Conservation (phyloP, 176 grass and related monocot genomes). For the Bothriochloa decipiens region DNA sequence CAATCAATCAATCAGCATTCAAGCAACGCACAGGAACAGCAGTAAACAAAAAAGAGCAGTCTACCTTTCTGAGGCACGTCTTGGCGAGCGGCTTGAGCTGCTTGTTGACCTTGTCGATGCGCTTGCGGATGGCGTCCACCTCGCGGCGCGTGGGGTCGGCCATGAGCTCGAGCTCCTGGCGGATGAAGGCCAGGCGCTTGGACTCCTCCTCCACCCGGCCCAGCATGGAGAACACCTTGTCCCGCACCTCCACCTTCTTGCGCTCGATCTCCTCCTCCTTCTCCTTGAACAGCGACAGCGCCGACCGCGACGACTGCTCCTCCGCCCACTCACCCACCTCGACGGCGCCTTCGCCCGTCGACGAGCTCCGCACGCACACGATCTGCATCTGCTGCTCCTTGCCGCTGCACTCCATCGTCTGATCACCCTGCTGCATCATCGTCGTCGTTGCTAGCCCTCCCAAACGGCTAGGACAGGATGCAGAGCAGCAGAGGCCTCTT, state of each 20-base stretch:
- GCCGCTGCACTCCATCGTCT: constrained; percentile 47
- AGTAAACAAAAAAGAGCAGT: no score
- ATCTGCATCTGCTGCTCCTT: constrained; percentile 80
- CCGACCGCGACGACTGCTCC: constrained; percentile 50
- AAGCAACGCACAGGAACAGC: no score
- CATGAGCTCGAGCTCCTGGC: constrained; percentile 86
- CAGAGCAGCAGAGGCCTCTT: not conserved
- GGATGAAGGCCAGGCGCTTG: constrained; percentile 71
- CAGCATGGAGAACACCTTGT: constrained; percentile 74
- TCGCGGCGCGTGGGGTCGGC: constrained; percentile 80
- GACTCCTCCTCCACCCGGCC: constrained; percentile 80
- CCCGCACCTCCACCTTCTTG: constrained; percentile 74
- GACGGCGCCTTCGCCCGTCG: constrained; percentile 9
- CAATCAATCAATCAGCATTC: no score
- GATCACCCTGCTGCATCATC: constrained; percentile 20
- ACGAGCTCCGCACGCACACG: constrained; percentile 52
- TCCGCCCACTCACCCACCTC: not conserved
- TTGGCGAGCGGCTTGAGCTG: constrained; percentile 77
- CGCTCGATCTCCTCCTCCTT: constrained; percentile 89
- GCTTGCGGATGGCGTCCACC: constrained; percentile 71
- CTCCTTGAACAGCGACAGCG: constrained; percentile 71
- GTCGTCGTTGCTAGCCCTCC: not conserved
- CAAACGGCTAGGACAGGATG: not conserved
- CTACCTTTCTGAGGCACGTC: constrained; percentile 72
- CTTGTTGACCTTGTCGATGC: constrained; percentile 70